These are phyloP conservation scores for Litsea cubeba DNA, from an alignment of 164 flowering plant genomes.

Conservation along the genomic window DNA sequence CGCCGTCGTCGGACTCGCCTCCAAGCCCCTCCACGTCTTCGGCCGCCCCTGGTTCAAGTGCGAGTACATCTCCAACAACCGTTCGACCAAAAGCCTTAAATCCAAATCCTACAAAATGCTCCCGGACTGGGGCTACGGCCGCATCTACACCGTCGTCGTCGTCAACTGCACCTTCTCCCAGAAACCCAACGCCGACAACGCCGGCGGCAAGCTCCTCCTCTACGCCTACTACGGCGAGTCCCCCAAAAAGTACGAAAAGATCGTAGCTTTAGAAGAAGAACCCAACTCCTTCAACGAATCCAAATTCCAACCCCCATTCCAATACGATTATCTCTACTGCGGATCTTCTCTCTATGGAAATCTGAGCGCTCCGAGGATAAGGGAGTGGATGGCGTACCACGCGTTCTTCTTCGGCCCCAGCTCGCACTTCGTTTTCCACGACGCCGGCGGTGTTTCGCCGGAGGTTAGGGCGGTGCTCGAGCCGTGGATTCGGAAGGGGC, in stretches of 20 bases:
- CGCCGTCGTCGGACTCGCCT: constrained; percentile 60
- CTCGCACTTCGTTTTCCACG: constrained; percentile 68
- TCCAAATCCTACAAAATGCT: constrained; percentile 50
- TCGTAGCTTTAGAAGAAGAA: constrained; percentile 42
- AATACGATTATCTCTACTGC: constrained; percentile 61
- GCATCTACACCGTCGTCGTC: constrained; percentile 62
- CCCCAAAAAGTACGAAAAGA: constrained; percentile 34
- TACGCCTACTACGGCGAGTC: constrained; percentile 46
- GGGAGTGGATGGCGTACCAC: constrained; percentile 79
- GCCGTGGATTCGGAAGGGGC: constrained; percentile 58
- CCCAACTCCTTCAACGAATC: constrained; percentile 42
- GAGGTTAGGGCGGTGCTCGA: constrained; percentile 48
- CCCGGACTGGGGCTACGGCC: constrained; percentile 80
- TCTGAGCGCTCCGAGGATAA: constrained; percentile 40
- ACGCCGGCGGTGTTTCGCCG: constrained; percentile 52
- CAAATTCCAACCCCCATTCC: constrained; percentile 37
- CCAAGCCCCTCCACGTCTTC: constrained; percentile 66
- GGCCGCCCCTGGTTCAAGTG: constrained; percentile 60
- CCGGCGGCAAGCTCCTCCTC: constrained; percentile 51
- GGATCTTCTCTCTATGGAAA: constrained; percentile 64
- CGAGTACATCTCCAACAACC: constrained; percentile 47
- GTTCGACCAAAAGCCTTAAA: constrained; percentile 16
- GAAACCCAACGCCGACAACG: constrained; percentile 40
- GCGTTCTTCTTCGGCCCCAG: constrained; percentile 53
- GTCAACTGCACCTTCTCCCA: constrained; percentile 56